phyloP scores from a whole-genome alignment of 1,284 basidiomycete species.

The Tilletia caries region DNA sequence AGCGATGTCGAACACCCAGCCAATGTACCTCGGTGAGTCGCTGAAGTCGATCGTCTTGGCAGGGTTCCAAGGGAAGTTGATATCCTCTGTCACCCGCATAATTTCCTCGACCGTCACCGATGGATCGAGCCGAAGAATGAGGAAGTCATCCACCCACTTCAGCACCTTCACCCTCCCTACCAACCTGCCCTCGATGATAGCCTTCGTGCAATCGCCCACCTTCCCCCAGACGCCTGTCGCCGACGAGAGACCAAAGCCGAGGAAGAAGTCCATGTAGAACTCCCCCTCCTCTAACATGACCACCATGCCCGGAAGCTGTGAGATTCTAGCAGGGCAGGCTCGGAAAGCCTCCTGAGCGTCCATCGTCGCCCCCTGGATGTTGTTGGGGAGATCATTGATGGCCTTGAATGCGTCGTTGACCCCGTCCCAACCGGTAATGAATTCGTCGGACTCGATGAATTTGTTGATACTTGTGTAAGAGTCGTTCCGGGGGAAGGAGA shows the following conservation, averaged over 20 bases:
- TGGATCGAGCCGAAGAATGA: background rate
- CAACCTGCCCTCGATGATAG: background rate
- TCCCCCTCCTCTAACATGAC: background rate
- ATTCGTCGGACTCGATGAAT: background rate
- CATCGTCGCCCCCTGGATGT: background rate
- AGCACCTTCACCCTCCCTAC: background rate
- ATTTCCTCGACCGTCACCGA: background rate
- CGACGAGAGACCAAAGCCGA: background rate
- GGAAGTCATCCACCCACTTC: constrained; percentile 8
- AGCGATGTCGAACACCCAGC: background rate
- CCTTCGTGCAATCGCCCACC: background rate
- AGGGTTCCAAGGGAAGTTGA: background rate
- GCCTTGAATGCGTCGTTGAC: too few species aligned
- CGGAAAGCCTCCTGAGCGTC: background rate
- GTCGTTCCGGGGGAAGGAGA: background rate
- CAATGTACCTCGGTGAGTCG: background rate
- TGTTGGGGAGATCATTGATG: too few species aligned
- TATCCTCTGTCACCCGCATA: background rate
- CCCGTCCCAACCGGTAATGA: background rate
- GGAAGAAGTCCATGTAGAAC: background rate
- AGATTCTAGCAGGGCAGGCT: background rate
- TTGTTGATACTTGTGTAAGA: background rate
- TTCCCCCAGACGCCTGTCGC: background rate
- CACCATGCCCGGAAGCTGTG: background rate
- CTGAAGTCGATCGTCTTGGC: background rate